Base-by-base conservation (phyloP, 2,329 filamentous ascomycete genomes). In the Byssochlamys sp. region DNA sequence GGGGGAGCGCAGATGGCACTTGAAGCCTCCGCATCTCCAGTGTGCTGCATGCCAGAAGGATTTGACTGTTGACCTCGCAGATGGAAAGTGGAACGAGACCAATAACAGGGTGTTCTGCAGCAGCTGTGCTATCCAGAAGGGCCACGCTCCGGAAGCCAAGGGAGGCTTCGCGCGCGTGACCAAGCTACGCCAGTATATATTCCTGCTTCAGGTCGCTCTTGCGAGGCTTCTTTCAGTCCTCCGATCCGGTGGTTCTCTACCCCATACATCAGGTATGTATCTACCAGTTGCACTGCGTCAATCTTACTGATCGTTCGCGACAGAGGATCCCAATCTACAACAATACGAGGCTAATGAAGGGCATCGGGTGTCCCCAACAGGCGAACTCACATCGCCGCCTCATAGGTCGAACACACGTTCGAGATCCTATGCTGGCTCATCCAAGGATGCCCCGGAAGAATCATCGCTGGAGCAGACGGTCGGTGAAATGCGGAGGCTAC, bases 401-500 rank as follows among this genome's bases (percentile, higher is more conserved):
- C 76, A 85, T 54, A 80, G 81, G 55, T 80, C 85, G 6, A 87
- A 89, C 62, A 84, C 82, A 19, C 81, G 89, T 57, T 91, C 90
- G 19, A 89, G 87, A 66, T 90, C 87, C 1, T 87, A 87, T 69
- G 83, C 83, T 51, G 87, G 84, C 26, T 82, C 83, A 61, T 73
- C 80, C 58, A 77, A 75, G 57, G 84, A 86, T 54, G 78, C 77
- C 59, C 39, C 39, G 19, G 81, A 81, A 59, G 82, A 85, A 63
- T 83, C 86, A 66, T 90, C 88, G 55, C 94, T 97, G 70, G 92
- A 97, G 76, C 95, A 91, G 75, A 96, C 92, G 52, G 86, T 99
- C 64, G 95, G 94, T 63, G 94, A 99, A 74, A 94, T 99, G 69
- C 87, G 91, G 66, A 84, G 94, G 61, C 76, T 99, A 59, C 86